Evolutionary conservation across 495 filamentous ascomycete species (phyloP), one percentile per base, ranked within the genome.

Genomic region (Ramalina peruviana): DNA sequence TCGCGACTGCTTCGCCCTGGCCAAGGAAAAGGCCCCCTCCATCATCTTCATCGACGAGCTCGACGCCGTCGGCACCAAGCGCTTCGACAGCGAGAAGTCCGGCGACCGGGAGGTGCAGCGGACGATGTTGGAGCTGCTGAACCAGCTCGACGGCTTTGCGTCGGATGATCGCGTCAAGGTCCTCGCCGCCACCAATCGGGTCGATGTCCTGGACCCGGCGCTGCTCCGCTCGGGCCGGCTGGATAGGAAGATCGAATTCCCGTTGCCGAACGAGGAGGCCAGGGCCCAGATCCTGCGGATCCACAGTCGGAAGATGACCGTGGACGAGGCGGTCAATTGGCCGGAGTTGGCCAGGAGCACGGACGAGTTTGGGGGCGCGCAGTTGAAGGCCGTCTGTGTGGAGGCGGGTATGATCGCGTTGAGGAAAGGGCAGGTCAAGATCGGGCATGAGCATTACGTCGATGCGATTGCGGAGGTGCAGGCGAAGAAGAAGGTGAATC

Each of bases 41-140:
- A 97, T 99, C 64, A 99, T 99, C 67, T 99, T 98, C 77, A 98
- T 98, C 61, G 92, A 98, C 70, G 92, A 98, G 69, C 72, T 98
- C 48, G 92, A 98, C 63, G 92, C 92, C 53, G 81, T 98, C 5
- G 92, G 92, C 45, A 98, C 92, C 25, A 98, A 98, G 69, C 92
- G 92, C 60, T 99, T 99, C 72, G 92, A 99, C 67, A 92, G 85
- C 58, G 93, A 97, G 66, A 99, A 99, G 75, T 88, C 82, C 52
- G 92, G 92, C 67, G 92, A 99, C 63, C 78, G 92, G 64, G 92
- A 99, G 72, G 92, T 99, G 47, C 92, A 99, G 71, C 78, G 92
- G 65, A 99, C 92, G 43, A 99, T 99, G 92, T 71, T 99, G 69
- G 92, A 99, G 63, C 78, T 99, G 25, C 84, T 99, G 55, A 99